Percentiles rank a stretch among this genome's conserved stretches.
Conservation (phyloP, 2,329 filamentous ascomycete species). For the Aspergillus terreus region DNA sequence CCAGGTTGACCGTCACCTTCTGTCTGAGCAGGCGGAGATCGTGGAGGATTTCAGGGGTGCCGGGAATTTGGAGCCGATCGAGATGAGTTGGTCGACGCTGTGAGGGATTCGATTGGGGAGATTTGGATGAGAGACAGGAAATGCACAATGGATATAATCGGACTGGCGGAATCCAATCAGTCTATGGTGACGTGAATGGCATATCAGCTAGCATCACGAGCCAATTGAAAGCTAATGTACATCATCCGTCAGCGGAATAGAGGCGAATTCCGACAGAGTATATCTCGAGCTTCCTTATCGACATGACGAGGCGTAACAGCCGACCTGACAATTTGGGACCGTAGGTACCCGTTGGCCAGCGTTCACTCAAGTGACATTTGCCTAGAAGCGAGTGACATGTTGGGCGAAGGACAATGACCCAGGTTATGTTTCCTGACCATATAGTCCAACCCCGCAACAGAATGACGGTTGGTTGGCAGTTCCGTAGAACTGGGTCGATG, state of each 20-base stretch:
- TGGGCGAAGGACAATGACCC: background rate
- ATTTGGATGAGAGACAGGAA: background rate
- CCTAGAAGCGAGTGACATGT: background rate
- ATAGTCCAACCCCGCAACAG: background rate
- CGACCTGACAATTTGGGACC: too few relatives aligned
- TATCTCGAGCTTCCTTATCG: too few relatives aligned
- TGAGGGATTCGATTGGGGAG: constrained; percentile 10
- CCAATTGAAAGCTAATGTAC: too few relatives aligned
- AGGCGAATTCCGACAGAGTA: too few relatives aligned
- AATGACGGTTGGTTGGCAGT: background rate
- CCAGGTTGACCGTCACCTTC: constrained; percentile 49
- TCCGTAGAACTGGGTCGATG: too few relatives aligned
- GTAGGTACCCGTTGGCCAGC: too few relatives aligned
- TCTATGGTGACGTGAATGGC: too few relatives aligned
- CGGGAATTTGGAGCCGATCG: constrained; percentile 47
- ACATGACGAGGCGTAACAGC: too few relatives aligned
- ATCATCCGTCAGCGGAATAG: too few relatives aligned
- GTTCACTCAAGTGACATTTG: background rate
- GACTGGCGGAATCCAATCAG: too few relatives aligned
- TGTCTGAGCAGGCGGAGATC: constrained; percentile 54
- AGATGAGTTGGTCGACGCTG: constrained; percentile 35
- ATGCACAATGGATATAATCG: too few relatives aligned
- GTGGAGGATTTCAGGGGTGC: constrained; percentile 49
- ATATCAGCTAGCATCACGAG: too few relatives aligned
- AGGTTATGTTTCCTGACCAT: background rate